Base-by-base conservation (phyloP, 2,329 filamentous ascomycete genomes). In the Clathrospora elynae region DNA sequence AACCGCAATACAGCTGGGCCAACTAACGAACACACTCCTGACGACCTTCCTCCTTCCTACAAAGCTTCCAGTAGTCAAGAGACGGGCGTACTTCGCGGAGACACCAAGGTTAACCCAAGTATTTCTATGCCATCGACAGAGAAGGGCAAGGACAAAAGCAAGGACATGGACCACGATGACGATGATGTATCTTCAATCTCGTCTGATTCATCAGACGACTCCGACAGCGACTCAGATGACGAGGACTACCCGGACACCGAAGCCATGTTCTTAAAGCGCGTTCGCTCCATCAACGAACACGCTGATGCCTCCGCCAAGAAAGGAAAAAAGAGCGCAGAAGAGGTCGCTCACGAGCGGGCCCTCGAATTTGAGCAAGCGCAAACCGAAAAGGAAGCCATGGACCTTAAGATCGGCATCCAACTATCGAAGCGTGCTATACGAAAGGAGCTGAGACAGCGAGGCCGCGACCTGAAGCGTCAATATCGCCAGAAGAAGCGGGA, bases 341-440 rank as follows among this genome's bases (percentile, higher is more conserved):
- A 58, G 16, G 59, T 67, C 12, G 48, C 49, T 4, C 40, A 37
- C 3, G 61, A 66, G 30, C 59, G 63, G n/a, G 51, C 49, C 8
- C 32, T 49, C 6, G 62, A 58, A 6, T 61, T 66, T 14, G 53
- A 57, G 16, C 51, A 53, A 39, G 65, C 65, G 0, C 34, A 48
- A 5, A 18, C 35, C 7, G 51, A 63, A 8, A 60, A 53, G 17
- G 51, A 50, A 12, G 33, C 19, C 6, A 26, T 48, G 5, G 57
- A 68, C n/a, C 32, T 39, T 10, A 59, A 54, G 14, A 33, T 57
- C 14, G 55, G 51, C 18, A 37, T 47, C 10, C 61, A 53, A 41
- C 29, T 43, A 2, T 42, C 54, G 5, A 59, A 59, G 36, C 49
- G 60, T 4, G 42, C 38, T 10, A 35, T 53, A 7, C 47, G 43